Conservation (phyloP, 805 yeast species). For the Barnettozyma californica region DNA sequence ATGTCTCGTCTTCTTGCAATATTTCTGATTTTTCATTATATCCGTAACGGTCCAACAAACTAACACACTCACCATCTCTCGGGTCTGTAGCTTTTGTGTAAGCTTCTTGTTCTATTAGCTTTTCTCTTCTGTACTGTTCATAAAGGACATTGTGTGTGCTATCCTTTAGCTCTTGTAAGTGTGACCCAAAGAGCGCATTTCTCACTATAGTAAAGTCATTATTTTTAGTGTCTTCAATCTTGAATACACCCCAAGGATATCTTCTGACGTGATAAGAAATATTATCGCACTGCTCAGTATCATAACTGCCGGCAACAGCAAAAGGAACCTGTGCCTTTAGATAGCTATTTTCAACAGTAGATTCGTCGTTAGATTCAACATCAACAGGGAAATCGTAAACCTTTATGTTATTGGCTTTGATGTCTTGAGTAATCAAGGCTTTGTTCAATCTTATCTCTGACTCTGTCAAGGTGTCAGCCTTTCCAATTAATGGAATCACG, state of each 20-base stretch:
- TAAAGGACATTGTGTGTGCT: conserved; percentile 69
- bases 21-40: not conserved
- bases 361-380: conserved; percentile 18
- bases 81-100: not conserved
- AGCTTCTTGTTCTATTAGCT: conserved; percentile 35
- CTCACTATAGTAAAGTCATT: conserved; percentile 70
- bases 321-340: conserved; percentile 53
- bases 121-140: conserved; percentile 74
- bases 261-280: conserved; percentile 42
- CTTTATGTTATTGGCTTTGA: conserved; percentile 52
- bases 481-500: conserved; percentile 75
- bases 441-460: conserved; percentile 55
- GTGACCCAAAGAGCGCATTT: conserved; percentile 70
- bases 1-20: conserved; percentile 7
- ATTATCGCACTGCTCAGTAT: conserved; percentile 26
- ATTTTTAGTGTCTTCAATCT: conserved; percentile 48
- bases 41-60: conserved; percentile 4
- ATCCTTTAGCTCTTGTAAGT: conserved; percentile 78
- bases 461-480: conserved; percentile 73
- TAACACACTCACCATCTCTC: not conserved
- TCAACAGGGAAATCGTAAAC: conserved; percentile 54
- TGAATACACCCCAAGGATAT: conserved; percentile 67
- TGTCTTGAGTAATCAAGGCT: conserved; percentile 48
- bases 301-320: conserved; percentile 58
- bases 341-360: conserved; percentile 26